phyloP scores from a whole-genome alignment of 169 alveolate genomes.

The Plasmodium adleri region DNA sequence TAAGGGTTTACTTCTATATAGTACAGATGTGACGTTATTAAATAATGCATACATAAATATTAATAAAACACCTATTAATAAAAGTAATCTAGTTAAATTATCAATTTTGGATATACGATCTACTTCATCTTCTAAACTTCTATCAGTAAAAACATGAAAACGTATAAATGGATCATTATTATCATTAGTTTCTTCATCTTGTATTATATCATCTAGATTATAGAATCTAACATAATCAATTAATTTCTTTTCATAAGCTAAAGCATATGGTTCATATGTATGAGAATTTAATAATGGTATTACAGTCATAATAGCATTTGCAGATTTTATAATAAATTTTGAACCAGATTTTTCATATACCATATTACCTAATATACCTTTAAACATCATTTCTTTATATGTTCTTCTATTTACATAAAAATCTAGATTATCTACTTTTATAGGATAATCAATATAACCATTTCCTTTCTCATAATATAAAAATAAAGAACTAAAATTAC shows the following conservation, averaged over 20 bases:
- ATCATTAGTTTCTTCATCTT: conserved; percentile 35
- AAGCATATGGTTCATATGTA: conserved; percentile 55
- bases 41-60: conserved; percentile 66
- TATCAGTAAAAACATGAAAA: conserved; percentile 38
- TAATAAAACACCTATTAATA: conserved; percentile 43
- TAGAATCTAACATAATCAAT: conserved; percentile 55
- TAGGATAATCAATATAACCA: conserved; percentile 37
- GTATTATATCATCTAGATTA: conserved; percentile 29
- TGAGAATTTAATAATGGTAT: conserved; percentile 16
- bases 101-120: conserved; percentile 60
- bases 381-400: conserved; percentile 44
- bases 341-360: conserved; percentile 21
- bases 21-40: conserved; percentile 63
- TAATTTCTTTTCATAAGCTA: conserved; percentile 47
- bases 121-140: conserved; percentile 73
- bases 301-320: conserved; percentile 29
- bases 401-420: conserved; percentile 56
- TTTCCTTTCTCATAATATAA: conserved; percentile 46
- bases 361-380: conserved; percentile 35
- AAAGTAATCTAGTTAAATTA: conserved; percentile 34
- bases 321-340: conserved; percentile 22
- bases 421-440: conserved; percentile 47
- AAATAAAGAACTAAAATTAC: conserved; percentile 36
- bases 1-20: conserved; percentile 62
- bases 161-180: conserved; percentile 13